Evolutionary conservation across 2,329 filamentous ascomycete species (phyloP), one percentile per base, ranked within the genome.

Genomic region (Penicillium occitanis): DNA sequence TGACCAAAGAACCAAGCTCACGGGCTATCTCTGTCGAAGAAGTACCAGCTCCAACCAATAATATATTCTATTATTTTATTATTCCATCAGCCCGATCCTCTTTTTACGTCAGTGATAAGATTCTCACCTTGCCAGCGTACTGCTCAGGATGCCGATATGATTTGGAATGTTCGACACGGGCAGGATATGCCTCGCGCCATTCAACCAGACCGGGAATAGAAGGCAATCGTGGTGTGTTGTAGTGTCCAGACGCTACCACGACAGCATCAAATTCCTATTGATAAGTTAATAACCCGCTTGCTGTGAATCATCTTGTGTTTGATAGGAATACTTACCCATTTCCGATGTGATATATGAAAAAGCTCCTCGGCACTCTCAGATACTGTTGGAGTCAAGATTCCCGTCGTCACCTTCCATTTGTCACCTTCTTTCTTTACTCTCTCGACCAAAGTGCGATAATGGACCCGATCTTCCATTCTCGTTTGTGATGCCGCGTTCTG

Each of bases 41-140:
- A 0, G 85, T 83, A 3, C 85, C 83, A 5, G 83, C 84, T 6
- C 86, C 86, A 19, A 88, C 79, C 2, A 88, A 71, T 2, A 88
- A 78, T 6, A 87, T 78, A 65, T 83, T 87, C 79, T 51, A 8
- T 28, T 22, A 48, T 84, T 35, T 77, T 2, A 78, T 35, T 17
- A 3, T 14, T 61, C 35, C 14, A 70, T 1, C 80, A 78, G 42
- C 19, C 37, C 19, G 8, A 35, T 50, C 2, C 30, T 30, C 8
- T 30, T n/a, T 37, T 22, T 17, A 0, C 80, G 5, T 19, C 11
- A 13, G n/a, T 35, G 19, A 35, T 7, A 84, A 1, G 80, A 13
- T 77, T 1, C 80, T 74, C n/a, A 84, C 86, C 57, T 88, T 88
- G 6, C 84, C 79, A 17, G 85, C 74, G 44, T 87, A 84, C 1